Percentiles rank a stretch among this genome's conserved stretches.
Conservation (phyloP, 306 rosid genomes). For the Oxytropis ochrocephala region DNA sequence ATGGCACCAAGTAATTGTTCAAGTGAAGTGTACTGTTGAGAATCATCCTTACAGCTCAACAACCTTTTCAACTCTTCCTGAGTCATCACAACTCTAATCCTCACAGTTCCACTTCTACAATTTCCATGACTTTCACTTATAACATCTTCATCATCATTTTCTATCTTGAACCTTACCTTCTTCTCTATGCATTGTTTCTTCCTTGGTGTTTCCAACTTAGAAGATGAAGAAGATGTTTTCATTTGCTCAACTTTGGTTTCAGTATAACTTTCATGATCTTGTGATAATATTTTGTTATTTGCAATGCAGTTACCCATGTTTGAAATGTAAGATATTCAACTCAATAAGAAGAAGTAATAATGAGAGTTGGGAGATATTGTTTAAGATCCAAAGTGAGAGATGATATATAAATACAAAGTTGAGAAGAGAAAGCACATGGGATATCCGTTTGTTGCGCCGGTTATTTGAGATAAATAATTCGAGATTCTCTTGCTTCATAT, state of each 20-base stretch:
- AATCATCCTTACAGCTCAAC: constrained; percentile 29
- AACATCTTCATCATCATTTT: constrained; percentile 5
- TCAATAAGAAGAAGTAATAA: background rate
- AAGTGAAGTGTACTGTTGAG: constrained; percentile 24
- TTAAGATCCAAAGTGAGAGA: background rate
- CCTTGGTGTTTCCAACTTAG: constrained; percentile 7
- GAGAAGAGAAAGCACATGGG: constrained; percentile 56
- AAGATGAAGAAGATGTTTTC: background rate
- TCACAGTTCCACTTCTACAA: constrained; percentile 46
- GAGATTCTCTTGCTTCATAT: constrained; percentile 32
- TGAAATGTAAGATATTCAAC: background rate
- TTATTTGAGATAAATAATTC: background rate
- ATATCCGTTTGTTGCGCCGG: constrained; percentile 65
- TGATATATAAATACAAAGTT: background rate
- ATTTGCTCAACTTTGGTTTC: constrained; percentile 22
- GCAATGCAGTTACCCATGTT: constrained; percentile 77
- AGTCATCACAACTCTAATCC: constrained; percentile 73
- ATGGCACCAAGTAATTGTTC: constrained; percentile 57
- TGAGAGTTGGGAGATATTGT: background rate
- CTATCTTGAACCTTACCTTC: constrained; percentile 22
- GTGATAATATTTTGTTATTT: constrained; percentile 35
- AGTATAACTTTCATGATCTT: constrained; percentile 25
- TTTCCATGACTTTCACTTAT: background rate
- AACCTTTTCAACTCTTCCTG: constrained; percentile 60
- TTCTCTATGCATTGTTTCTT: constrained; percentile 22